Conservation (phyloP, 2,329 filamentous ascomycete genomes). For the Alternaria sp. region DNA sequence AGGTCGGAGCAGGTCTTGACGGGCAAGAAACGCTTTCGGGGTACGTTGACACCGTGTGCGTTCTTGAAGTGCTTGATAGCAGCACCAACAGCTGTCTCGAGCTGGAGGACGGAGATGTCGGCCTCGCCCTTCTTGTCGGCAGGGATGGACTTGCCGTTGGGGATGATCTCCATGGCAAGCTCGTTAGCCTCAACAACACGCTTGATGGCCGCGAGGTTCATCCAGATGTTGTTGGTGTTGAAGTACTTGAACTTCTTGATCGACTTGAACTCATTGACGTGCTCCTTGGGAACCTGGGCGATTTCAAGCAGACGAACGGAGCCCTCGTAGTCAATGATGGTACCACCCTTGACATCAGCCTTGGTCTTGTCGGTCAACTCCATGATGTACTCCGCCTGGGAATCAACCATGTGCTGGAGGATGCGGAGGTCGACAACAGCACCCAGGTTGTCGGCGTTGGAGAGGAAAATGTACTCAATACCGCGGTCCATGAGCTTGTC, state of each 20-base stretch:
- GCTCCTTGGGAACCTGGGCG: conserved; percentile 98
- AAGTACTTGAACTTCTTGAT: conserved; percentile 99
- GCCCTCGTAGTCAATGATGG: conserved; percentile 99
- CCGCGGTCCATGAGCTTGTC: conserved; percentile 95
- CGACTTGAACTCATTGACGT: conserved; percentile 99
- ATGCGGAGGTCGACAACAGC: conserved; percentile 98
- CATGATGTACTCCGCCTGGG: conserved; percentile 98
- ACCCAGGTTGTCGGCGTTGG: conserved; percentile 98
- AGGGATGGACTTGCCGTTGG: conserved; percentile 98
- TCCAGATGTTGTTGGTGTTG: conserved; percentile 99
- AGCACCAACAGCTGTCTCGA: conserved; percentile 97
- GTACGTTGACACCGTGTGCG: conserved; percentile 98
- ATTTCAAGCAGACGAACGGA: conserved; percentile 97
- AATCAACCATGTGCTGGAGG: conserved; percentile 99
- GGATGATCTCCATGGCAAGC: conserved; percentile 99
- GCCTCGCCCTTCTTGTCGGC: conserved; percentile 99
- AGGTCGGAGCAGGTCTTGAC: conserved; percentile 99
- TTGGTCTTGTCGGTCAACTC: conserved; percentile 99
- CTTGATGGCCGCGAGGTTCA: conserved; percentile 97
- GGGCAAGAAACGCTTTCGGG: conserved; percentile 95
- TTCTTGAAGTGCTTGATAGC: conserved; percentile 99
- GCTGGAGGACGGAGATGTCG: conserved; percentile 95
- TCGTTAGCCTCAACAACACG: conserved; percentile 98
- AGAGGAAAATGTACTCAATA: conserved; percentile 97
- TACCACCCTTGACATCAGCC: conserved; percentile 99